Evolutionary conservation across 129 eudicot genomes (phyloP), one percentile per base, ranked within the genome.

Genomic region (Erigeron canadensis): DNA sequence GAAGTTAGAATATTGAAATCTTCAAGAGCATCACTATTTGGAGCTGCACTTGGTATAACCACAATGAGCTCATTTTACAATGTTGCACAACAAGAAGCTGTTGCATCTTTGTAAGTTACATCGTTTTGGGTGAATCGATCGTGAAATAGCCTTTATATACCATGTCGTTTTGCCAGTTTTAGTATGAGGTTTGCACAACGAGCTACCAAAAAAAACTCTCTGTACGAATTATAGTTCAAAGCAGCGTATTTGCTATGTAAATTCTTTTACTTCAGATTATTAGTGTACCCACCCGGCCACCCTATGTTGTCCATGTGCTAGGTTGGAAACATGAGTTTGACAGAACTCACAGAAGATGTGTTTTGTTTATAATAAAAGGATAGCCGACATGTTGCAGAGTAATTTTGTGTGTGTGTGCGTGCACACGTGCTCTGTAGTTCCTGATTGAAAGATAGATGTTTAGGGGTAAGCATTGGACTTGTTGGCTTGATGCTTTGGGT

Each of bases 11-110:
- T 95, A 57, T 53, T 67, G 71, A 90, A 82, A 79, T 95, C 99
- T 10, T 80, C 96, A 22, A 80, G 91, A 67, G 99, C 99, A 40
- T 90, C 99, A 17, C 83, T 95, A n/a, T 83, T 63, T 74, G 99
- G 99, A 51, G 94, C 84, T 77, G 96, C 97, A 6, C 75, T 86
- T 63, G 87, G 86, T 58, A 88, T 95, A 5, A 90, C 96, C 22
- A 95, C 87, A 62, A 77, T 95, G 81, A 88, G 88, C 80, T 74
- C 87, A 3, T 94, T 89, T 80, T 86, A 90, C 67, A 85, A 71
- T 38, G 70, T 53, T 75, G 61, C 23, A 45, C 77, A 69, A 15
- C 86, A 86, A 62, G 87, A 82, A 60, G 80, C 80, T 80, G 86
- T 70, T 80, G 87, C 67, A 53, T 65, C 69, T 65, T 70, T 81